Evolutionary conservation across 176 grass and related monocot genomes (phyloP).

Genomic region (Avena eriantha): DNA sequence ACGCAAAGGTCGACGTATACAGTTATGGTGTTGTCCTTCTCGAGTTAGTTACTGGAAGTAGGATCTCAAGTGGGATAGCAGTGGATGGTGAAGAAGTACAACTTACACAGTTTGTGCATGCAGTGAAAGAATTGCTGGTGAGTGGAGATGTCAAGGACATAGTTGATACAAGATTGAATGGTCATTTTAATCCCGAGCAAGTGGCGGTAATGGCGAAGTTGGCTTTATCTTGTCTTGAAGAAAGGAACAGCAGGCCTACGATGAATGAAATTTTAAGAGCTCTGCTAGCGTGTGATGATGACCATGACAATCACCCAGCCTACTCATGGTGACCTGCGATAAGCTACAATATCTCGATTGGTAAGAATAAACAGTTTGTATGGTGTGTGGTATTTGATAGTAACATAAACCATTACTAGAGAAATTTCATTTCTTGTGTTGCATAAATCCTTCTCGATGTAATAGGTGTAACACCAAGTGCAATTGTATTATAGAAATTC

Average conservation of each 20-base stretch:
- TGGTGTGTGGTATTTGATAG: background rate
- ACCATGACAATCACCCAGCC: constrained; percentile 55
- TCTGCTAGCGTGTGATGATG: constrained; percentile 55
- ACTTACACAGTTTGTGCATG: constrained; percentile 40
- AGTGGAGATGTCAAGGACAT: constrained; percentile 48
- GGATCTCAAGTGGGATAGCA: constrained; percentile 48
- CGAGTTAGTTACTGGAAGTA: constrained; percentile 60
- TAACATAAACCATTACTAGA: background rate
- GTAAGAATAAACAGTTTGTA: background rate
- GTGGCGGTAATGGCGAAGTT: constrained; percentile 44
- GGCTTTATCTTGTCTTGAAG: constrained; percentile 58
- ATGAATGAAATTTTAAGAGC: constrained; percentile 63
- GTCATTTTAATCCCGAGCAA: constrained; percentile 53
- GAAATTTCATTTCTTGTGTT: background rate
- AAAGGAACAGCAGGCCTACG: constrained; percentile 59
- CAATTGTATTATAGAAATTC: background rate
- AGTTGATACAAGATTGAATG: constrained; percentile 51
- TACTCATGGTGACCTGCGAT: constrained; percentile 47
- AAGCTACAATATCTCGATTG: constrained; percentile 20
- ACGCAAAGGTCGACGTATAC: constrained; percentile 69
- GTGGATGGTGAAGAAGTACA: constrained; percentile 36
- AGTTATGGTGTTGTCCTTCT: constrained; percentile 67
- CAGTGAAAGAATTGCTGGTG: constrained; percentile 40
- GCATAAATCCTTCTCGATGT: constrained; percentile 6
- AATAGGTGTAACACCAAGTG: constrained; percentile 1